A percentile compares a stretch with the other conserved stretches of the same genome.
phyloP scores from a whole-genome alignment of 2,329 filamentous ascomycete genomes.

The Aspergillus proliferans region DNA sequence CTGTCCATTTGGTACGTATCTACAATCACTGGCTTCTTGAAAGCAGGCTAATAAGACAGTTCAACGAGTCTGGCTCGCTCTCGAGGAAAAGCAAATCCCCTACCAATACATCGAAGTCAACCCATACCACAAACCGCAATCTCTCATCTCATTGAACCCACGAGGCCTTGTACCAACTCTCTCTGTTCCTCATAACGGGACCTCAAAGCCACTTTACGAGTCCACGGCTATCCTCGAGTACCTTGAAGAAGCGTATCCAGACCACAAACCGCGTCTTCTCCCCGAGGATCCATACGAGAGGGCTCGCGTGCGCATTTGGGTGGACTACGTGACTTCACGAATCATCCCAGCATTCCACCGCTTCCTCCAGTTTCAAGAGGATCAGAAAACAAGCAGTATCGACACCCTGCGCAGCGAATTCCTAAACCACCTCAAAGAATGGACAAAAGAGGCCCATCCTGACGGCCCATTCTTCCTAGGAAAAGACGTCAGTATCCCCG shows the following conservation, averaged over 20 bases:
- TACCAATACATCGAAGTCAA: conserved; percentile 75
- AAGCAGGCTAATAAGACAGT: conserved; percentile 30
- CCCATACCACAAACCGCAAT: conserved; percentile 65
- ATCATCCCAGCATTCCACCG: conserved; percentile 66
- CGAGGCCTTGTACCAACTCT: conserved; percentile 70
- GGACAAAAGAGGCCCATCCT: conserved; percentile 56
- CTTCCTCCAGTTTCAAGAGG: conserved; percentile 44
- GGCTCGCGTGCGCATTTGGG: conserved; percentile 65
- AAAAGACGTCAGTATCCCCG: conserved; percentile 57
- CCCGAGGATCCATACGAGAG: conserved; percentile 58
- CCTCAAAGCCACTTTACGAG: conserved; percentile 60
- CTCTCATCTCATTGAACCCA: conserved; percentile 65
- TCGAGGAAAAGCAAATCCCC: conserved; percentile 65
- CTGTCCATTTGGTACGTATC: conserved; percentile 45
- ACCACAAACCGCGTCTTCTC: conserved; percentile 48
- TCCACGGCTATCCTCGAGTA: conserved; percentile 69
- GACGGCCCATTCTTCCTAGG: conserved; percentile 64
- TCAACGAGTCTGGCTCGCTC: conserved; percentile 65
- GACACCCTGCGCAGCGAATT: conserved; percentile 55
- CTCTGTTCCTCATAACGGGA: conserved; percentile 23
- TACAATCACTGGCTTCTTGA: neutral
- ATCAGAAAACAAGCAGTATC: conserved; percentile 33
- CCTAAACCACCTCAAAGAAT: conserved; percentile 51
- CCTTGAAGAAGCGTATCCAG: conserved; percentile 63
- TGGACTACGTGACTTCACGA: conserved; percentile 61